These are phyloP conservation scores for Hawksworthiomyces lignivorus DNA, from an alignment of 2,329 filamentous ascomycete species.

Conservation along the genomic window DNA sequence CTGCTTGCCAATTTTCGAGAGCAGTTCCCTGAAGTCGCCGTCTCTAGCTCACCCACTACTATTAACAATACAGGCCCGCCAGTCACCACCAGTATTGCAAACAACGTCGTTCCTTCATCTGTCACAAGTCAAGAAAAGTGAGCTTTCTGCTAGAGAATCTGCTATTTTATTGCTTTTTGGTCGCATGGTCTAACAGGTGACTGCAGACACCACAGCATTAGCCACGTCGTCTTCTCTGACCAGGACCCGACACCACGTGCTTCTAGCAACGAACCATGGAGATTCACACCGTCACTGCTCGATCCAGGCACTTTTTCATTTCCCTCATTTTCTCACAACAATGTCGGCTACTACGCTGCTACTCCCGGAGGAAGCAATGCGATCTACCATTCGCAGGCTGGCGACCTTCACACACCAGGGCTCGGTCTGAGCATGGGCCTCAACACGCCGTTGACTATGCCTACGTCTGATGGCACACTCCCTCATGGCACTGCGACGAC, in stretches of 20 bases:
- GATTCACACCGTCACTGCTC: slow-evolving; percentile 81
- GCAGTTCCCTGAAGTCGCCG: slow-evolving; percentile 63
- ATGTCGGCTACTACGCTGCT: slow-evolving; percentile 79
- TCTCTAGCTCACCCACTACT: slow-evolving; percentile 36
- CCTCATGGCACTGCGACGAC: slow-evolving; percentile 41
- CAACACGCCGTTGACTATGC: slow-evolving; percentile 73
- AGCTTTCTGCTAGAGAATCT: neutral
- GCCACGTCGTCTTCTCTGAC: slow-evolving; percentile 49
- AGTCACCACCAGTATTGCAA: slow-evolving; percentile 22
- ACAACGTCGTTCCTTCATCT: neutral
- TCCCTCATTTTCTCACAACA: slow-evolving; percentile 68
- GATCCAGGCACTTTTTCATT: slow-evolving; percentile 82
- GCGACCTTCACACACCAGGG: slow-evolving; percentile 78
- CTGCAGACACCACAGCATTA: slow-evolving; percentile 37
- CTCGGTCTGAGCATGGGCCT: slow-evolving; percentile 68
- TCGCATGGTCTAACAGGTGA: slow-evolving; percentile 10
- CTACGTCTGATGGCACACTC: slow-evolving; percentile 57
- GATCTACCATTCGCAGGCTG: slow-evolving; percentile 73
- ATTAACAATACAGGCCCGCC: slow-evolving; percentile 15
- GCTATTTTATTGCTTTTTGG: no score
- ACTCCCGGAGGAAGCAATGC: slow-evolving; percentile 75
- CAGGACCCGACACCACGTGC: slow-evolving; percentile 77
- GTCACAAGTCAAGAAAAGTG: slow-evolving; percentile 26
- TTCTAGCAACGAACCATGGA: slow-evolving; percentile 66
- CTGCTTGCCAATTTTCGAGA: slow-evolving; percentile 78